phyloP scores from a whole-genome alignment of 2,329 filamentous ascomycete genomes.

The Xylariaceae sp. region DNA sequence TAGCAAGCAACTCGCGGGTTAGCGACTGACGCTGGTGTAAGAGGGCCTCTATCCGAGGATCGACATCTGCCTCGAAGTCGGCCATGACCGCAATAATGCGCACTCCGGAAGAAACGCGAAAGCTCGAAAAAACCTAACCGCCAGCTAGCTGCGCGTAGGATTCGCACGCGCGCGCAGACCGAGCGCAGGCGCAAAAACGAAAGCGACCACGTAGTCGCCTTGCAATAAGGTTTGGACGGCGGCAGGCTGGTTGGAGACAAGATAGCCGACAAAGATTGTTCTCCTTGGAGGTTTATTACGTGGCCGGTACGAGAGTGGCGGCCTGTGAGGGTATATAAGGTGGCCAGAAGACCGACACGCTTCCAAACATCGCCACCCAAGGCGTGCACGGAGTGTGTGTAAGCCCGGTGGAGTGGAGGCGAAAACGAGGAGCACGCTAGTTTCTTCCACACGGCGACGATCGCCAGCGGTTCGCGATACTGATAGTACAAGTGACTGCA shows the following conservation, averaged over 20 bases:
- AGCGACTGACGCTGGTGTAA: conserved; percentile 53
- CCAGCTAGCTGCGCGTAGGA: neutral
- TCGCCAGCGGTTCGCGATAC: conserved; percentile 9
- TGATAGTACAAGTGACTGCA: conserved; percentile 10
- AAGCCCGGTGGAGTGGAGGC: neutral
- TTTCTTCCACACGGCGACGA: neutral
- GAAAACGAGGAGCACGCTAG: neutral
- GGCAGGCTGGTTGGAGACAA: neutral
- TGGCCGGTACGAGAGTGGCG: neutral
- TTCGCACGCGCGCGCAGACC: conserved; percentile 2
- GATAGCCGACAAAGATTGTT: neutral
- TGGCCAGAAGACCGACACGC: conserved; percentile 3
- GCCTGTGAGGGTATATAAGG: neutral
- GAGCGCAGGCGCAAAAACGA: neutral
- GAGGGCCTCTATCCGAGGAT: conserved; percentile 41
- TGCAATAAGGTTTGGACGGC: neutral
- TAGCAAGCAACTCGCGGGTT: conserved; percentile 50
- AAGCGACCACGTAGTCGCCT: neutral
- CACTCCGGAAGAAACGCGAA: neutral
- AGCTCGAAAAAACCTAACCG: neutral
- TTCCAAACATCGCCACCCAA: neutral
- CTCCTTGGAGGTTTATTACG: neutral
- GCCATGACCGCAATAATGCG: conserved; percentile 14
- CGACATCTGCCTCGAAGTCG: conserved; percentile 34
- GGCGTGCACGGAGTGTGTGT: neutral